phyloP scores from a whole-genome alignment of 2,329 filamentous ascomycete genomes.

The Didymella arachidicola region DNA sequence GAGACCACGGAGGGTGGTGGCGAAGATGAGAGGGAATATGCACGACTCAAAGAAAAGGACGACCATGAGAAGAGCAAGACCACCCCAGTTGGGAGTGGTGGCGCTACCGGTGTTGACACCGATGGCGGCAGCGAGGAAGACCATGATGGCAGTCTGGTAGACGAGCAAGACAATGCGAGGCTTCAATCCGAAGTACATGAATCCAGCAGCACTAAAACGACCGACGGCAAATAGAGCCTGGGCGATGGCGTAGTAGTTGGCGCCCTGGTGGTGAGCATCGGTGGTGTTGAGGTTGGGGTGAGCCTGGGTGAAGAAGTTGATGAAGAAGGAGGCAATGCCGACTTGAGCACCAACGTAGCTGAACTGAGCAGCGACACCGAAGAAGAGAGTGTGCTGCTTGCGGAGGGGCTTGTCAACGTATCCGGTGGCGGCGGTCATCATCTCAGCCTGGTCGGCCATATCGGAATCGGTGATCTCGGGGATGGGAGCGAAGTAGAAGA shows the following conservation, averaged over 20 bases:
- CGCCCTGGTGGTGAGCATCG: slow-evolving; percentile 43
- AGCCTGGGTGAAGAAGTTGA: slow-evolving; percentile 50
- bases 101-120: slow-evolving; percentile 42
- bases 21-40: slow-evolving; percentile 52
- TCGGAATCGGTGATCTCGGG: slow-evolving; percentile 77
- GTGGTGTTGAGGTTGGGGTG: slow-evolving; percentile 39
- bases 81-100: slow-evolving; percentile 46
- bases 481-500: slow-evolving; percentile 70
- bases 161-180: slow-evolving; percentile 49
- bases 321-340: slow-evolving; percentile 62
- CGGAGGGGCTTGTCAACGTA: slow-evolving; percentile 68
- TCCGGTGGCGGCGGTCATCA: slow-evolving; percentile 54
- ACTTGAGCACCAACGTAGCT: slow-evolving; percentile 64
- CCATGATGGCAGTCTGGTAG: slow-evolving; percentile 49
- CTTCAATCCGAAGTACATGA: slow-evolving; percentile 48
- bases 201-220: slow-evolving; percentile 48
- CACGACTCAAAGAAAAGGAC: slow-evolving; percentile 51
- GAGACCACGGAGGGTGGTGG: slow-evolving; percentile 47
- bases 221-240: slow-evolving; percentile 50
- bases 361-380: slow-evolving; percentile 54
- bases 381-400: slow-evolving; percentile 63
- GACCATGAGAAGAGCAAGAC: slow-evolving; percentile 48
- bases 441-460: slow-evolving; percentile 57
- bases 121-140: slow-evolving; percentile 49
- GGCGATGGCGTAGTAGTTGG: slow-evolving; percentile 51